Percentiles rank a stretch among this genome's conserved stretches.
These are phyloP conservation scores for Chionographis japonica DNA, from an alignment of 106 monocot species.

Conservation along the genomic window DNA sequence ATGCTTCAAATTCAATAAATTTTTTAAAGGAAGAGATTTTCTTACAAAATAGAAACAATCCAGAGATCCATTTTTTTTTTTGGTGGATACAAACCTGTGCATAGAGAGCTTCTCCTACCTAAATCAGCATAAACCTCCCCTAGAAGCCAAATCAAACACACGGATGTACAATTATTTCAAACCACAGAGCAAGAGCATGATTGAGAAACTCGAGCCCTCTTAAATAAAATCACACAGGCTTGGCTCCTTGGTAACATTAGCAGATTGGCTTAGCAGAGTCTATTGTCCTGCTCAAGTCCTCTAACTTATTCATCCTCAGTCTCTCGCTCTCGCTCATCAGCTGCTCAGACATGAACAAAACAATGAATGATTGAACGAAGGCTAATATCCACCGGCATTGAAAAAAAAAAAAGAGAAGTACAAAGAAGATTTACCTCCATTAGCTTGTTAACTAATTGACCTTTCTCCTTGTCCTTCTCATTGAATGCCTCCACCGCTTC, in stretches of 20 bases:
- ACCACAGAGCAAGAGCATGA: too few species aligned
- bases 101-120: too few species aligned
- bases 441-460: slow-evolving; percentile 54
- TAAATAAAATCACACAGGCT: not conserved
- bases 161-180: not conserved
- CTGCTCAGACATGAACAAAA: slow-evolving; percentile 24
- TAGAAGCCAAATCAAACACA: not conserved
- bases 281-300: slow-evolving; percentile 76
- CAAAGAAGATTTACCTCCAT: slow-evolving; percentile 50
- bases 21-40: too few species aligned
- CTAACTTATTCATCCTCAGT: slow-evolving; percentile 84
- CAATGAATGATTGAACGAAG: not conserved
- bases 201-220: not conserved
- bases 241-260: not conserved
- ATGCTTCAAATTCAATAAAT: too few species aligned
- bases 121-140: too few species aligned
- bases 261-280: slow-evolving; percentile 34
- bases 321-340: slow-evolving; percentile 77
- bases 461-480: slow-evolving; percentile 71
- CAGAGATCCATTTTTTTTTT: too few species aligned
- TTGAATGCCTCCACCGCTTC: slow-evolving; percentile 70
- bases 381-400: too few species aligned
- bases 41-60: too few species aligned
- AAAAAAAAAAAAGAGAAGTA: not conserved
- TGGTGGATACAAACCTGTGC: too few species aligned